phyloP scores from a whole-genome alignment of 1,139 yeast species.

The Saccharomyces hybrid region DNA sequence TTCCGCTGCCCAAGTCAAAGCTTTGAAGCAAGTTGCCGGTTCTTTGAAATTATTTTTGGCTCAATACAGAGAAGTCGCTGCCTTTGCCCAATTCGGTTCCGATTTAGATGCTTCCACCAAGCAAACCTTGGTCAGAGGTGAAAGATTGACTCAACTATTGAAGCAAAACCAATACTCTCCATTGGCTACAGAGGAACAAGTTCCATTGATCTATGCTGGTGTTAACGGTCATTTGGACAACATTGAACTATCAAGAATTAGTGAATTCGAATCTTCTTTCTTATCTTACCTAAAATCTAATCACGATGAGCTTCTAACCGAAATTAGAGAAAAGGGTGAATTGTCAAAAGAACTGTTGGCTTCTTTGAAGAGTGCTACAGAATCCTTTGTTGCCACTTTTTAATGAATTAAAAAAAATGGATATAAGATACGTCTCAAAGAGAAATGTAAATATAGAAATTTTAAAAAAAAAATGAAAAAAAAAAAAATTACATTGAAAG shows the following conservation, averaged over 20 bases:
- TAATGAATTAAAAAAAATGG: constrained; percentile 26
- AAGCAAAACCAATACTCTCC: constrained; percentile 98
- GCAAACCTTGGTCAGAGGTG: constrained; percentile 99
- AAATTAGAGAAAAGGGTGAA: constrained; percentile 86
- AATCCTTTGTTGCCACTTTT: constrained; percentile 86
- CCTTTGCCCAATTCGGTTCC: constrained; percentile 99
- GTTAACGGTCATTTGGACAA: constrained; percentile 97
- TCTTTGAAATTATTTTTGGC: constrained; percentile 99
- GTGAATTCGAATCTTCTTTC: constrained; percentile 90
- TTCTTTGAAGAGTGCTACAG: constrained; percentile 83
- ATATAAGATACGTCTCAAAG: neutral
- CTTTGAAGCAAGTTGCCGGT: constrained; percentile 99
- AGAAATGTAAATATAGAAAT: constrained; percentile 1
- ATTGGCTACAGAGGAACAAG: constrained; percentile 97
- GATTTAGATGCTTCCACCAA: constrained; percentile 99
- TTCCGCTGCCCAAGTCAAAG: constrained; percentile 99
- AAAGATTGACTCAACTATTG: constrained; percentile 97
- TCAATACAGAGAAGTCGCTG: constrained; percentile 99
- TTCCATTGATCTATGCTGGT: constrained; percentile 98
- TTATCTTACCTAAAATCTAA: constrained; percentile 83
- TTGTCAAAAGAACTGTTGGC: constrained; percentile 81
- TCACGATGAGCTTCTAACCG: constrained; percentile 73
- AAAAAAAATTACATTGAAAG: neutral
- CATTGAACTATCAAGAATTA: constrained; percentile 78
- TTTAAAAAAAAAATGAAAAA: neutral